phyloP scores from a whole-genome alignment of 495 filamentous ascomycete genomes.

The Penicillium fimorum region DNA sequence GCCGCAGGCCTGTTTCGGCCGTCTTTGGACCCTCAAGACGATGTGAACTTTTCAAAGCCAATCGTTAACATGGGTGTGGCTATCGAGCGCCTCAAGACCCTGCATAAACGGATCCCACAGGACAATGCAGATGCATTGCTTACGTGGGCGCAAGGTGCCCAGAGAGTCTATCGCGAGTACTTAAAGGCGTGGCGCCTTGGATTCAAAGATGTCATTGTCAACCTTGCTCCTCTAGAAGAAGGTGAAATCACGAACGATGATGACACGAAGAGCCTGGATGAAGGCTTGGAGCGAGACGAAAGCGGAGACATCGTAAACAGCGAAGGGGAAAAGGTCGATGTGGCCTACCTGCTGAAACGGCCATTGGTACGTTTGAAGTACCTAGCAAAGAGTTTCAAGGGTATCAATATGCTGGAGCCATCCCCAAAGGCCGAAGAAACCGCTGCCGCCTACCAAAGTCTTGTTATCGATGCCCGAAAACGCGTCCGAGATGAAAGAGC shows the following conservation, averaged over 20 bases:
- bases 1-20: constrained; percentile 67
- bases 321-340: constrained; percentile 88
- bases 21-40: constrained; percentile 50
- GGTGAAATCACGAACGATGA: constrained; percentile 43
- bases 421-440: constrained; percentile 57
- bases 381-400: constrained; percentile 69
- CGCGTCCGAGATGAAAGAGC: constrained; percentile 83
- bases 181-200: constrained; percentile 88
- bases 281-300: constrained; percentile 71
- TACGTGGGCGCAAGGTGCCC: constrained; percentile 74
- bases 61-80: constrained; percentile 94
- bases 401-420: constrained; percentile 43
- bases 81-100: constrained; percentile 75
- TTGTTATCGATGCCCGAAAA: constrained; percentile 73
- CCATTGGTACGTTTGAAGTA: constrained; percentile 87
- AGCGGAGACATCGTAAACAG: constrained; percentile 74
- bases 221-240: constrained; percentile 72
- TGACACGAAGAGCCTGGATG: constrained; percentile 58
- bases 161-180: constrained; percentile 82
- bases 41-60: constrained; percentile 71
- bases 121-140: constrained; percentile 66
- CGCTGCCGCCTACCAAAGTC: constrained; percentile 59
- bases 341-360: constrained; percentile 87
- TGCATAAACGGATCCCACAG: constrained; percentile 77
- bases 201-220: constrained; percentile 94